These are phyloP conservation scores for Dioszegia aurantiaca DNA, from an alignment of 768 basidiomycete species.

Conservation along the genomic window DNA sequence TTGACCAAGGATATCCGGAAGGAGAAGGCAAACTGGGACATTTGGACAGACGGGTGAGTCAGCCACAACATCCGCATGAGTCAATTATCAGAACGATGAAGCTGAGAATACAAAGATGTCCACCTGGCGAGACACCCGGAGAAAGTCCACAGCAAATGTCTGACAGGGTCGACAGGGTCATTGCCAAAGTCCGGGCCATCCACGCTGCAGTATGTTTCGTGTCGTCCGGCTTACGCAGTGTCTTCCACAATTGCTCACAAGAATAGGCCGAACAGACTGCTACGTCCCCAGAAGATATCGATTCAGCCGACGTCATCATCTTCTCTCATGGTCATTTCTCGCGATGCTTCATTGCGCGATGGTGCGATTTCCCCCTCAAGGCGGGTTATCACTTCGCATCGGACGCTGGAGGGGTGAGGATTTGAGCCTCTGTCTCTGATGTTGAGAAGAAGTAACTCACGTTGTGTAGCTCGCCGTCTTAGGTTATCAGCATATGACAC, in stretches of 20 bases:
- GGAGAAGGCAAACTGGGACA: conserved; percentile 65
- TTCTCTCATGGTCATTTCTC: conserved; percentile 73
- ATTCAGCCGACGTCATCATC: conserved; percentile 68
- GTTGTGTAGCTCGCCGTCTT: conserved; percentile 66
- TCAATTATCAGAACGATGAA: background rate
- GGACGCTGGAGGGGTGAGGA: conserved; percentile 73
- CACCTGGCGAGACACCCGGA: conserved; percentile 60
- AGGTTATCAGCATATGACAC: conserved; percentile 75
- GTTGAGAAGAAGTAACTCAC: conserved; percentile 11
- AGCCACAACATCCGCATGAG: no score
- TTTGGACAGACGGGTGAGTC: conserved; percentile 75
- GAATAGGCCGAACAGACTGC: conserved; percentile 35
- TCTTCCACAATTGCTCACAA: background rate
- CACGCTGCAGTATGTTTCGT: conserved; percentile 43
- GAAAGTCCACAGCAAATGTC: conserved; percentile 80
- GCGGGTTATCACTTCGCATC: conserved; percentile 67
- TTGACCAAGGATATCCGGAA: conserved; percentile 71
- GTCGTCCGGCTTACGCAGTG: no score
- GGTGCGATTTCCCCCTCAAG: conserved; percentile 64
- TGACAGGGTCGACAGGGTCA: conserved; percentile 70
- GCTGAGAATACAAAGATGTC: conserved; percentile 60
- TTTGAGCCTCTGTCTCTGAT: background rate
- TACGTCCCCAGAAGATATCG: conserved; percentile 34
- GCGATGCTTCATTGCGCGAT: conserved; percentile 73
- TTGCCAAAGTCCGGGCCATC: conserved; percentile 61